These are phyloP conservation scores for Malus orientalis DNA, from an alignment of 306 rosid species.

Conservation along the genomic window DNA sequence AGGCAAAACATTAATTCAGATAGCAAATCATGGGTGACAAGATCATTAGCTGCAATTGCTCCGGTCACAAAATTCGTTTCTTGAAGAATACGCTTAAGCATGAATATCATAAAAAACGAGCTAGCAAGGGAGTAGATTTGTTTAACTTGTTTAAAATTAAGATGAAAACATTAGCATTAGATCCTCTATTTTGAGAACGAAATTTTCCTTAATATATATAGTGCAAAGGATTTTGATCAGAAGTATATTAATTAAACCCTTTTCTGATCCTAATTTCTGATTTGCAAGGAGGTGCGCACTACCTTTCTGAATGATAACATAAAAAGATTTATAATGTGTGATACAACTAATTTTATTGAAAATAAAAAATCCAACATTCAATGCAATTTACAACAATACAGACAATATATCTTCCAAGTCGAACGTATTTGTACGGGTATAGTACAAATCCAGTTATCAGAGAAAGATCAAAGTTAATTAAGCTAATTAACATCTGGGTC, in stretches of 20 bases:
- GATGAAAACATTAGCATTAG: no score
- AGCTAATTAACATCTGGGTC: not conserved
- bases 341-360: not conserved
- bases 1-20: no score
- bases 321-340: not conserved
- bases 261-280: no score
- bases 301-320: not conserved
- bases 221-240: not conserved
- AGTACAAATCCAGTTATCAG: not conserved
- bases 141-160: no score
- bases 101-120: no score
- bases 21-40: not conserved
- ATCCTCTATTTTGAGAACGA: not conserved
- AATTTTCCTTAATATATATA: no score
- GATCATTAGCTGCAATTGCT: not conserved
- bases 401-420: not conserved
- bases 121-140: no score
- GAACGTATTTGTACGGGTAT: not conserved
- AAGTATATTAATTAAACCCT: no score
- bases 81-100: no score
- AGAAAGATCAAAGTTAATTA: not conserved
- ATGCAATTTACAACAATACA: not conserved
- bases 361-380: not conserved
- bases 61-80: not conserved
- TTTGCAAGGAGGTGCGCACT: not conserved